Evolutionary conservation across 2,329 filamentous ascomycete genomes (phyloP), one percentile per base, ranked within the genome.

Genomic region (Colletotrichum horii): DNA sequence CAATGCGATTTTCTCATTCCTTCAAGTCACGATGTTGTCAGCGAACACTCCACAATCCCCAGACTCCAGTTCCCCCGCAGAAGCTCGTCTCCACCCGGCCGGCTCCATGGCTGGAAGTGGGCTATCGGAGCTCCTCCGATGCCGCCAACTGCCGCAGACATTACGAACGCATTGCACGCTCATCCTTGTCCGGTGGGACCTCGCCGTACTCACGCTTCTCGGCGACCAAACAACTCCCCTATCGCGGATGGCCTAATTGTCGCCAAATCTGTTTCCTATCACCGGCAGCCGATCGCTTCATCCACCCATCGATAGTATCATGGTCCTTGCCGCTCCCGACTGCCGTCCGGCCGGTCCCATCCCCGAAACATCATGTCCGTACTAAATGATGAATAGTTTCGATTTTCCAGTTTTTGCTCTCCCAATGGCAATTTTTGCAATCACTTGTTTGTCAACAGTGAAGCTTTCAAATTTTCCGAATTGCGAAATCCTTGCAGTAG

Each of bases 291-390:
- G 73, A 32, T 26, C 15, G 43, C 15, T 34, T 16, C 32, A n/a
- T 32, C n/a, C 28, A 11, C 24, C 52, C 52, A 38, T 22, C 22
- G n/a, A 15, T 32, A 38, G 43, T 36, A 19, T 22, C 11, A 12
- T 69, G 38, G 28, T 36, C 34, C 19, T 38, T 62, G 30, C 73
- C 69, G 73, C 69, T 62, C 14, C 73, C 73, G 73, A 72, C 69
- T 67, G 73, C 73, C 73, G 73, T 32, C 38, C 38, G n/a, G 36
- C 55, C 52, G 48, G 66, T 19, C 32, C 24, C 52, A 43, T 68
- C 36, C 38, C 52, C 66, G 66, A 60, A 43, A 58, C 52, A 56
- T n/a, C 64, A 52, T 52, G 19, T 65, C 24, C 61, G 19, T 36
- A 22, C 12, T 28, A 28, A 55, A 30, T 24, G 11, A 32, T 22